Evolutionary conservation across 257 asterid species (phyloP).

Genomic region (Solanum okadae): DNA sequence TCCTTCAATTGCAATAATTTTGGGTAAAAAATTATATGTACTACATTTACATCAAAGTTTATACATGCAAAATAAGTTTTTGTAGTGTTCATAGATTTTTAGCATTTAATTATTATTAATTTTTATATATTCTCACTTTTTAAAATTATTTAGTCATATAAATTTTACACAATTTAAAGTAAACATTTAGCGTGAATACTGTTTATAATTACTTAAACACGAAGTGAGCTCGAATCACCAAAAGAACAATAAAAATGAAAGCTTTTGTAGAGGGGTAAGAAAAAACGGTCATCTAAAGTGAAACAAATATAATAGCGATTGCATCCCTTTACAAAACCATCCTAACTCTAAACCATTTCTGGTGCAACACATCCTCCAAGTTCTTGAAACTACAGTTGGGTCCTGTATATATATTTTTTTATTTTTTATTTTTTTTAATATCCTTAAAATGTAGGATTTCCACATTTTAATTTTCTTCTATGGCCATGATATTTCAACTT

Average conservation of each 20-base stretch:
- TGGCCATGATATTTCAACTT: not conserved
- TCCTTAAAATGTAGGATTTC: constrained; percentile 23
- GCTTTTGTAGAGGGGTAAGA: too few species aligned
- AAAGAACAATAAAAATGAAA: not conserved
- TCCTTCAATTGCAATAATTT: not conserved
- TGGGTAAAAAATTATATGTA: not conserved
- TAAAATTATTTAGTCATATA: not conserved
- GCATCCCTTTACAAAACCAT: not conserved
- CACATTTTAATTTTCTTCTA: not conserved
- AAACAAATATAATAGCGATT: not conserved
- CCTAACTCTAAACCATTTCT: not conserved
- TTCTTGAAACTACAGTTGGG: not conserved
- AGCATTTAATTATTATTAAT: too few species aligned
- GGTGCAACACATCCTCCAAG: constrained; percentile 9
- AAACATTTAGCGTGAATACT: too few species aligned
- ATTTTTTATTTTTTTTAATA: not conserved
- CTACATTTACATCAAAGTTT: not conserved
- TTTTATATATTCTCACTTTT: not conserved
- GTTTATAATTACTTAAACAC: too few species aligned
- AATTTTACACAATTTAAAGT: not conserved
- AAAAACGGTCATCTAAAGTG: not conserved
- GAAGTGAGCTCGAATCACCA: not conserved
- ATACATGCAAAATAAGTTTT: not conserved
- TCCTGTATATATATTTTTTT: not conserved
- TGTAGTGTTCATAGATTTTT: not conserved